A percentile compares a stretch with the other conserved stretches of the same genome.
phyloP scores from a whole-genome alignment of 495 filamentous ascomycete species.

The Podospora conica region DNA sequence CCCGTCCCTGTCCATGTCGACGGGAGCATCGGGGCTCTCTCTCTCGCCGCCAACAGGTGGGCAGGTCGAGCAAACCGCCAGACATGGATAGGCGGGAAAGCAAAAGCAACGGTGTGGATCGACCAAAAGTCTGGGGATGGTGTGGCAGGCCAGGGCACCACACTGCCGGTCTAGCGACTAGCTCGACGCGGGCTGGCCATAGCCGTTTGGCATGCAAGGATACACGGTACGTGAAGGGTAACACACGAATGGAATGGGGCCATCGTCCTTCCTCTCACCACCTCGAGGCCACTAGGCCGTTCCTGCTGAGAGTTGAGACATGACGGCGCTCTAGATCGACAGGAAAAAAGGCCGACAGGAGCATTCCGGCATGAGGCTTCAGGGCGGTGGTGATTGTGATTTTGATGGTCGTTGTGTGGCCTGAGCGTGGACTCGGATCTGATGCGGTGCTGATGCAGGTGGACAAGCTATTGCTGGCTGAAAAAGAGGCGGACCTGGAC shows the following conservation, averaged over 20 bases:
- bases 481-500: background rate
- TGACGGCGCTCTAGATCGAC: constrained; percentile 4
- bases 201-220: background rate
- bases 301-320: constrained; percentile 3
- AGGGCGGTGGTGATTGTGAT: background rate
- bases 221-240: background rate
- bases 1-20: background rate
- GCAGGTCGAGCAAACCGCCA: background rate
- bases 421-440: background rate
- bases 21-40: background rate
- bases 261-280: background rate
- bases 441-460: background rate
- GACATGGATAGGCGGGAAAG: background rate
- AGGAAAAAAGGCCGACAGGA: constrained; percentile 5
- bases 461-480: too few relatives aligned
- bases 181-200: background rate
- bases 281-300: background rate
- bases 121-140: constrained; percentile 1
- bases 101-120: background rate
- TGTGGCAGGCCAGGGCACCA: background rate
- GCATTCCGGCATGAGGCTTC: background rate
- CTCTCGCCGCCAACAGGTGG: background rate
- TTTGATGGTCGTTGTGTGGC: too few relatives aligned
- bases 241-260: constrained; percentile 4
- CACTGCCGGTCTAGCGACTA: background rate